A percentile compares a stretch with the other conserved stretches of the same genome.
Conservation (phyloP, 805 yeast genomes). For the Candida anglica region DNA sequence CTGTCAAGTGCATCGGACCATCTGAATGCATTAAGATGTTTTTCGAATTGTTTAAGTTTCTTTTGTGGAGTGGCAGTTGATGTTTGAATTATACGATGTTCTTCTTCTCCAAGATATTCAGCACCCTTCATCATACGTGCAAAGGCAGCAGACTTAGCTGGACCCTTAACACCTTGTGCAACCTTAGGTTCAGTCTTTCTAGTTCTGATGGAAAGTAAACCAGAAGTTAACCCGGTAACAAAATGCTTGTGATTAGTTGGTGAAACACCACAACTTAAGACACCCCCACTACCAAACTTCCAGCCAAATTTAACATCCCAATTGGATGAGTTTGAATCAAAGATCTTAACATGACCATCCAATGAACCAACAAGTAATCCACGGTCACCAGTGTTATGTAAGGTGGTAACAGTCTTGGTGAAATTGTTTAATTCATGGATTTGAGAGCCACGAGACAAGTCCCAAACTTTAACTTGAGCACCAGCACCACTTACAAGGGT, state of each 20-base stretch:
- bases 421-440: conserved; percentile 77
- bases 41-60: conserved; percentile 78
- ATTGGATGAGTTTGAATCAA: conserved; percentile 65
- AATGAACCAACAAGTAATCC: conserved; percentile 92
- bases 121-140: conserved; percentile 86
- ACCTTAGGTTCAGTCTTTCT: conserved; percentile 65
- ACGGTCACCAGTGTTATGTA: conserved; percentile 66
- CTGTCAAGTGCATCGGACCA: conserved; percentile 92
- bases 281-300: conserved; percentile 90
- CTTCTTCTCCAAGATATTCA: conserved; percentile 87
- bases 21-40: conserved; percentile 76
- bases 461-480: conserved; percentile 86
- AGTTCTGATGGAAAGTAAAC: conserved; percentile 84
- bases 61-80: conserved; percentile 45
- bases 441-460: conserved; percentile 71
- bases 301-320: conserved; percentile 95
- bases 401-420: conserved; percentile 88
- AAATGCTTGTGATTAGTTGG: conserved; percentile 79
- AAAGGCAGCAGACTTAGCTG: conserved; percentile 55
- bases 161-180: conserved; percentile 44
- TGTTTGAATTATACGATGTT: conserved; percentile 65
- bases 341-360: conserved; percentile 96
- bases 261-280: conserved; percentile 82
- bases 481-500: conserved; percentile 80
- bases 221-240: conserved; percentile 89